A percentile compares a stretch with the other conserved stretches of the same genome.
Conservation (phyloP, 495 filamentous ascomycete genomes). For the Penicillium nucicola region DNA sequence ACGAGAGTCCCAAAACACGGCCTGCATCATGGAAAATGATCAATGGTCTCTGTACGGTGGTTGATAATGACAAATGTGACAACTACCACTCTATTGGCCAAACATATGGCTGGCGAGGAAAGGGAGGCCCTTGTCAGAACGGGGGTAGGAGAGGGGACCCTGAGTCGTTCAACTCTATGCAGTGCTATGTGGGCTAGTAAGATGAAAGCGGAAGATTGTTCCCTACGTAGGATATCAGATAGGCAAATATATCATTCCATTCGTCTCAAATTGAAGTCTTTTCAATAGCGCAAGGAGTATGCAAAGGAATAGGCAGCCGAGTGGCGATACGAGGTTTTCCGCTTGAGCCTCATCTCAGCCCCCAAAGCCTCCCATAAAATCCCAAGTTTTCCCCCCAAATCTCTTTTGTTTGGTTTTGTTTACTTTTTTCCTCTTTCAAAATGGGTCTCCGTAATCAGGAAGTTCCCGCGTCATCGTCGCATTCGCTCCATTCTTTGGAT, state of each 20-base stretch:
- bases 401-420: too few relatives aligned
- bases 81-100: not conserved
- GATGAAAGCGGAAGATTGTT: not conserved
- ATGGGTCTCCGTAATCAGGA: slow-evolving; percentile 17
- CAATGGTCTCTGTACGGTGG: slow-evolving; percentile 3
- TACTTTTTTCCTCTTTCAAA: not conserved
- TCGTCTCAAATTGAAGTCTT: too few relatives aligned
- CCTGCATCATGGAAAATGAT: slow-evolving; percentile 6
- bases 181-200: slow-evolving; percentile 3
- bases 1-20: not conserved
- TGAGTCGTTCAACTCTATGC: not conserved
- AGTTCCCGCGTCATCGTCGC: slow-evolving; percentile 17
- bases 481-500: slow-evolving; percentile 23
- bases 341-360: too few relatives aligned
- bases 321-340: too few relatives aligned
- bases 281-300: too few relatives aligned
- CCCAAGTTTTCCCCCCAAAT: too few relatives aligned
- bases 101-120: slow-evolving; percentile 1
- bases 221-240: not conserved
- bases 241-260: too few relatives aligned
- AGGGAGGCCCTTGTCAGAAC: not conserved
- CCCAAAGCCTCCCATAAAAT: too few relatives aligned
- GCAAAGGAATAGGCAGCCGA: too few relatives aligned
- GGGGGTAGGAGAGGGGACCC: not conserved
- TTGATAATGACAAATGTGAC: not conserved